Evolutionary conservation across 2,329 filamentous ascomycete species (phyloP).

Genomic region (Cladophialophora bantiana): DNA sequence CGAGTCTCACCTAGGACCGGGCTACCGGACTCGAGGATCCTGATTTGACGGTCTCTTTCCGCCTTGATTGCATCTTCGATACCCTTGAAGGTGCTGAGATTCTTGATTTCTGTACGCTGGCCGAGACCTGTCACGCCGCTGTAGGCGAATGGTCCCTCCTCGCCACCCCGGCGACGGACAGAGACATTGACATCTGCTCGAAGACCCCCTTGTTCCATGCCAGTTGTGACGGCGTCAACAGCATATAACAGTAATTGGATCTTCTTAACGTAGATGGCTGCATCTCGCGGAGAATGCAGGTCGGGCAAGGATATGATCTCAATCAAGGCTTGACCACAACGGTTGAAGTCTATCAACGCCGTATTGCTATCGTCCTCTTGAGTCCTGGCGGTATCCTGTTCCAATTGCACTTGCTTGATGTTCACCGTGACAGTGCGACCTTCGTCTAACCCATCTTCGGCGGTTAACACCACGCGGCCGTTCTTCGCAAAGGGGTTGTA

Average conservation of each 20-base stretch:
- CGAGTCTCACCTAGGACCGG: slow-evolving; percentile 83
- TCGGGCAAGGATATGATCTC: slow-evolving; percentile 94
- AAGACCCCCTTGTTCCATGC: slow-evolving; percentile 92
- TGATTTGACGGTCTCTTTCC: slow-evolving; percentile 88
- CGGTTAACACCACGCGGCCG: slow-evolving; percentile 73
- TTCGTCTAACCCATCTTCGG: slow-evolving; percentile 79
- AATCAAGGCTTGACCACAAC: slow-evolving; percentile 86
- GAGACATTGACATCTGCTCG: slow-evolving; percentile 96
- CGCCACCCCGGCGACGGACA: slow-evolving; percentile 67
- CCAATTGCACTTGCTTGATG: slow-evolving; percentile 94
- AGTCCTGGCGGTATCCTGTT: slow-evolving; percentile 97
- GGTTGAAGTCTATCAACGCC: slow-evolving; percentile 90
- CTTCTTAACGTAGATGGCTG: slow-evolving; percentile 87
- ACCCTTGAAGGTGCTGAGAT: slow-evolving; percentile 90
- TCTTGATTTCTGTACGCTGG: slow-evolving; percentile 95
- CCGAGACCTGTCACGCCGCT: slow-evolving; percentile 71
- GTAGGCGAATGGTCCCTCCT: slow-evolving; percentile 58
- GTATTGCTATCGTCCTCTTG: slow-evolving; percentile 75
- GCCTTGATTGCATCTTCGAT: slow-evolving; percentile 94
- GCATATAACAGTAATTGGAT: slow-evolving; percentile 80
- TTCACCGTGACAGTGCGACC: slow-evolving; percentile 74
- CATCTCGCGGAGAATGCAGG: slow-evolving; percentile 84
- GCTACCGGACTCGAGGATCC: slow-evolving; percentile 76
- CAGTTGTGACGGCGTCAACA: slow-evolving; percentile 83
- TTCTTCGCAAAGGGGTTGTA: slow-evolving; percentile 75